Base-by-base conservation (phyloP, 1,139 yeast species). In the Blastobotrys indianensis region DNA sequence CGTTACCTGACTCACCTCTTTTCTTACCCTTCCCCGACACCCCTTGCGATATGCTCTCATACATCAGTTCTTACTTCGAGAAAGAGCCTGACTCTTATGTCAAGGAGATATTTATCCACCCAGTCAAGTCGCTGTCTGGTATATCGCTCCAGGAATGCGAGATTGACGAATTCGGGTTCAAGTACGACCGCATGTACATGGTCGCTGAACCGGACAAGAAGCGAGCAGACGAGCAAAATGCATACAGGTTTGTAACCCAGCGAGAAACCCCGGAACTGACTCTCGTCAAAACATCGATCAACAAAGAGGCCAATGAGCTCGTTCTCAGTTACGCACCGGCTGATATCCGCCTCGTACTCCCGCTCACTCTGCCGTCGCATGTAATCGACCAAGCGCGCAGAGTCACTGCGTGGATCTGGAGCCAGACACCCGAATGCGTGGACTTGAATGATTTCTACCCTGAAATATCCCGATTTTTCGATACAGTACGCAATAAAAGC, bases 181-280 rank as follows among this genome's bases (percentile, higher is more conserved):
- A 63, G 54, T 57, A 68, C 44, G 77, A 73, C 51, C 60, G 77
- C 15, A 64, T 65, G 50, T 72, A 60, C 51, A 65, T 69, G 66
- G 52, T 72, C 29, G 68, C 68, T 1, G 55, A 60, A 37, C 60
- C 61, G 2, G 57, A 62, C 30, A 42, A 45, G n/a, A 47, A 52
- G 7, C 43, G 30, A 35, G 46, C 40, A 9, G 37, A 37, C 2
- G 48, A 34, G 15, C 47, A 49, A 3, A 41, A 36, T 11, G 46
- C 45, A 3, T 69, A 63, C 51, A 54, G 55, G 28, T 58, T 67
- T 3, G 37, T 70, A 15, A 66, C 73, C 0, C 64, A 67, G 52
- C 60, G 72, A 38, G 63, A 63, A 17, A 53, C 57, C 4, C 67
- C 74, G 1, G 53, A 61, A 39, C 44, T 73, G 46, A 52, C 67